These are phyloP conservation scores for Suhomyces atakaporum DNA, from an alignment of 1,139 yeast genomes.

Conservation along the genomic window DNA sequence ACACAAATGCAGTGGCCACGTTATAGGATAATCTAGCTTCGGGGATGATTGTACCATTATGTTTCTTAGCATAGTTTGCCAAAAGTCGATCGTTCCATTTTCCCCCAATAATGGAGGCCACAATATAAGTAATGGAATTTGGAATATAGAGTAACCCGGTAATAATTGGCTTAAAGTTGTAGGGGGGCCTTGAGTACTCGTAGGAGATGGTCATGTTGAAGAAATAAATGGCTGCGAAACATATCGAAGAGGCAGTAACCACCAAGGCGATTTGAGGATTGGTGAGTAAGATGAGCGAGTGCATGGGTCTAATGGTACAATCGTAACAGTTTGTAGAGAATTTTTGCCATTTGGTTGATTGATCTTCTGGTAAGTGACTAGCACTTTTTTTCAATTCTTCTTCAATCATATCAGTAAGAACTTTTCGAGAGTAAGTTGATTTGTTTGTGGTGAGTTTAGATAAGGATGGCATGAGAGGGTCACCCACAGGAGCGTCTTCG, in stretches of 20 bases:
- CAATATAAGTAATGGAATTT: slow-evolving; percentile 72
- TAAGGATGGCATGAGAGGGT: slow-evolving; percentile 40
- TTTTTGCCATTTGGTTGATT: slow-evolving; percentile 12
- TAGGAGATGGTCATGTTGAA: slow-evolving; percentile 74
- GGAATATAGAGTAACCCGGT: slow-evolving; percentile 82
- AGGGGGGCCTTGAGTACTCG: slow-evolving; percentile 64
- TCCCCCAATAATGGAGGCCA: slow-evolving; percentile 78
- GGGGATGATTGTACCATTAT: slow-evolving; percentile 68
- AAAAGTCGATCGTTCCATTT: slow-evolving; percentile 72
- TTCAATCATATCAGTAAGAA: slow-evolving; percentile 26
- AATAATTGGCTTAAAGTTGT: slow-evolving; percentile 63
- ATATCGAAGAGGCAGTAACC: slow-evolving; percentile 62
- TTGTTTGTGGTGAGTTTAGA: slow-evolving; percentile 39
- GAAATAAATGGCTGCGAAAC: slow-evolving; percentile 70
- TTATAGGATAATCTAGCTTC: slow-evolving; percentile 82
- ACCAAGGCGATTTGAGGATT: slow-evolving; percentile 78
- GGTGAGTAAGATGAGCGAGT: slow-evolving; percentile 53
- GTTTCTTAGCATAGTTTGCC: slow-evolving; percentile 51
- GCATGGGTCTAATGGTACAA: slow-evolving; percentile 47
- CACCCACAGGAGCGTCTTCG: slow-evolving; percentile 36
- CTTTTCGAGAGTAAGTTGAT: slow-evolving; percentile 34
- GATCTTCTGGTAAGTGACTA: not conserved
- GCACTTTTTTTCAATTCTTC: slow-evolving; percentile 21
- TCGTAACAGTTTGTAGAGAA: slow-evolving; percentile 35
- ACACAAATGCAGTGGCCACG: slow-evolving; percentile 60